Base-by-base conservation (phyloP, 1,139 yeast species). In the Yamadazyma siamensis region DNA sequence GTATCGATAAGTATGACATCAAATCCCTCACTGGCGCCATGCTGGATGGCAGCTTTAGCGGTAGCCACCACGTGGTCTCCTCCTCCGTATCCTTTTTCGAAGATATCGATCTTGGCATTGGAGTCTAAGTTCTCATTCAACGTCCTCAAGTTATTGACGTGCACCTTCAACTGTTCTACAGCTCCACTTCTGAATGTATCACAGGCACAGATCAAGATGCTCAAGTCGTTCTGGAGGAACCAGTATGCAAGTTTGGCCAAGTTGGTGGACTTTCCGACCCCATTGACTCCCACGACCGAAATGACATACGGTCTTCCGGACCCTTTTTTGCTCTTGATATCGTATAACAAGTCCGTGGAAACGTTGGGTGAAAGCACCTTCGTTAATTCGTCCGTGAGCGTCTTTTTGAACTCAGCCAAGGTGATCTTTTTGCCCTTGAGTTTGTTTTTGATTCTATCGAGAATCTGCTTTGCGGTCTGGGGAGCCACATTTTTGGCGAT, bases 181-280 rank as follows among this genome's bases (percentile, higher is more conserved):
- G 98, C 98, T 29, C 98, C 98, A 0, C 96, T 87, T 59, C 98
- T 74, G 63, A 91, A 91, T 0, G 98, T 94, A 61, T 91, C 98
- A 61, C 98, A 91, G 0, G 98, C 98, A 25, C 95, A 95, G 46
- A 91, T 84, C 34, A 91, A 69, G 1, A 91, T 95, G 46, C 77
- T 80, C 53, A 86, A 72, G 52, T 89, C 80, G 56, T 91, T 91
- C 53, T 89, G 96, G 35, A 91, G 61, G 32, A 91, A 69, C 98
- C 98, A 91, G 53, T 86, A 94, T 1, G 96, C 98, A 34, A 91
- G 65, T 58, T 89, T 91, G 23, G 97, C 94, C 39, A 91, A 66
- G 50, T 88, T 94, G 3, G 98, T 94, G 0, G 96, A 89, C 56
- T 94, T 91, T 16, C 98, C 98, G 21, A 91, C 98, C 26, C 98